Base-by-base conservation (phyloP, 1,284 basidiomycete species). In the Microbotryomycetes sp. region DNA sequence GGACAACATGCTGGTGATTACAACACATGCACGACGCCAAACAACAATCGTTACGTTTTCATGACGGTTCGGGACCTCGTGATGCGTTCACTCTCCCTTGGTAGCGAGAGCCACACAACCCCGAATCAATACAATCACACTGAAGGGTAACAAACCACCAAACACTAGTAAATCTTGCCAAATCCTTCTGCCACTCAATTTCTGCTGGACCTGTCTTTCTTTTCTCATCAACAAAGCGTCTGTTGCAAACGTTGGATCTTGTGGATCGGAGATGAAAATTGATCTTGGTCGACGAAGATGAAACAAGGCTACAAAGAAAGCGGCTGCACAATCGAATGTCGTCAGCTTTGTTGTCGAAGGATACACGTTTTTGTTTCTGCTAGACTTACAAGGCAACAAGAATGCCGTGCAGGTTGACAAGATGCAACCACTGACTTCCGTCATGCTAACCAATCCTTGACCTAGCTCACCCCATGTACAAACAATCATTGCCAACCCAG, bases 111-210 rank as follows among this genome's bases (percentile, higher is more conserved):
- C 61, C 16, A 50, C 54, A 19, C 19, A 26, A 16, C 67, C 70
- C 32, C 69, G 55, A 3, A 56, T 59, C 16, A 70, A 54, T 4
- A 66, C 59, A 6, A 71, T 60, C 6, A 69, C 59, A 79, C 82
- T 80, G 2, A 81, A 73, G 0, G 83, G 83, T 9, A 84, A 64
- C 22, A 86, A 74, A 22, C 84, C 68, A 19, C 82, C 70, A 84
- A 87, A 89, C 19, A 86, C 83, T 4, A 81, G 81, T 7, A 87
- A 71, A 74, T 89, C 87, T 84, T 86, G 88, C 1, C 84, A 70
- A 42, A 89, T 75, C 28, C 87, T 79, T 63, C 80, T 81, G 46
- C 80, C 80, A 50, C 84, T 79, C 63, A 87, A 81, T 48, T 80
- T 78, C 58, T 80, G 80, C 73, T 89, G 87, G 59, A 89, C 75